Evolutionary conservation across 345 rosid species (phyloP), one percentile per base, ranked within the genome.

Genomic region (Leavenworthia alabamica): DNA sequence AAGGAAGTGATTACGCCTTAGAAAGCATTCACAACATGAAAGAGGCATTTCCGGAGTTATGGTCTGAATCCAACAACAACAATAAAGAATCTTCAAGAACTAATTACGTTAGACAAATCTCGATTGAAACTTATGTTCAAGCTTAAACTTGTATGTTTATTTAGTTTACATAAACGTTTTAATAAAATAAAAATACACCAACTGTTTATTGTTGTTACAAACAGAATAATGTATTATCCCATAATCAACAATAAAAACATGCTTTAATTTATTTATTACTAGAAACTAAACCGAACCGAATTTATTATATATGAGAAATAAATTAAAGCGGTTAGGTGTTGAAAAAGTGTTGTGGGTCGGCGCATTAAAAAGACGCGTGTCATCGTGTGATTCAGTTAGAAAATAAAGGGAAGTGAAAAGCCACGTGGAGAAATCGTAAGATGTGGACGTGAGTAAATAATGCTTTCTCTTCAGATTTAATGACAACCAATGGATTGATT

Each of bases 1-100:
- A 78, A 35, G 90, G 93, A 2, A 88, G 87, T 49, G 95, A 89
- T 56, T 72, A 83, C 64, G 93, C 95, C 8, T 56, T 89, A 27
- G 90, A 85, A 73, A 89, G 81, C 75, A 85, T 92, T 59, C 92
- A 86, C 79, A 85, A 86, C 67, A 79, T 88, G 27, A 80, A 75
- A 78, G 93, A 89, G 45, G 90, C 96, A 44, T 27, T 89, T 43
- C 89, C 86, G 5, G 86, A 83, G 65, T 78, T 92, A 32, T 84
- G 96, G 96, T 79, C 64, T 35, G 78, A 73, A 56, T 31, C 70
- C 41, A 75, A 71, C 9, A 28, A 28, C 43, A 72, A 72, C 7
- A 27, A 52, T 8, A 73, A 70, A 24, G 78, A 71, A 63, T 55
- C 86, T 16, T 80, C 77, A 64, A 49, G 35, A 27, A 72, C 77